These are phyloP conservation scores for Lactifluus rugatus DNA, from an alignment of 768 basidiomycete species.

Conservation along the genomic window DNA sequence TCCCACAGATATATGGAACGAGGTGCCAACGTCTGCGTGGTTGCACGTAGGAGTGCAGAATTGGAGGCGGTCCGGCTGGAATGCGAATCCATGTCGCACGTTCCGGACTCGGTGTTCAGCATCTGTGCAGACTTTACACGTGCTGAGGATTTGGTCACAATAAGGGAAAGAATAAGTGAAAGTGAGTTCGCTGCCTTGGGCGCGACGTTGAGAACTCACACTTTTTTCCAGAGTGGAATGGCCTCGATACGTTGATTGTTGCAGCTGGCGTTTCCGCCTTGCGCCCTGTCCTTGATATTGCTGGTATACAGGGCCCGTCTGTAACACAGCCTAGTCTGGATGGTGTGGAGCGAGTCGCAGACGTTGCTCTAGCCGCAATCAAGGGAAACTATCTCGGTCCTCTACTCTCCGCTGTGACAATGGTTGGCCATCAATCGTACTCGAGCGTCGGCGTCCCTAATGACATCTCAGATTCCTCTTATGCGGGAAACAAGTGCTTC, in stretches of 20 bases:
- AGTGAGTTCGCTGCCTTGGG: conserved; percentile 35
- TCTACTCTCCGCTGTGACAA: conserved; percentile 55
- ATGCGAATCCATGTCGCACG: conserved; percentile 31
- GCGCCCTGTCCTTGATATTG: conserved; percentile 61
- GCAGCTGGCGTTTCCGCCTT: conserved; percentile 80
- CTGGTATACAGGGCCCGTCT: conserved; percentile 38
- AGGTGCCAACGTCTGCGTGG: conserved; percentile 68
- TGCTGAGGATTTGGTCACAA: conserved; percentile 54
- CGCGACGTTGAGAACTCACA: not conserved
- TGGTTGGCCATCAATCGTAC: conserved; percentile 37
- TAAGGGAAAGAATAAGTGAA: conserved; percentile 43
- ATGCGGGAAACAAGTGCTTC: conserved; percentile 51
- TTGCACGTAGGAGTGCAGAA: conserved; percentile 50
- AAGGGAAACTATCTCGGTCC: conserved; percentile 64
- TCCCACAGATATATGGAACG: conserved; percentile 61
- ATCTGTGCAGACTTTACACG: conserved; percentile 54
- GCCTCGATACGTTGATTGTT: conserved; percentile 75
- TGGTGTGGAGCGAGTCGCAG: conserved; percentile 50
- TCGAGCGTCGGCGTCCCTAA: not conserved
- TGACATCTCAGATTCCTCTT: conserved; percentile 54
- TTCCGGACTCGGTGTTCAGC: conserved; percentile 32
- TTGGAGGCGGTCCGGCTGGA: conserved; percentile 53
- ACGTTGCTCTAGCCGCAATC: conserved; percentile 47
- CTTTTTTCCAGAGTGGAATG: conserved; percentile 53
- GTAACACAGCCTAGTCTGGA: conserved; percentile 34